Evolutionary conservation across 176 grass and related monocot genomes (phyloP).

Genomic region (Canna indica): DNA sequence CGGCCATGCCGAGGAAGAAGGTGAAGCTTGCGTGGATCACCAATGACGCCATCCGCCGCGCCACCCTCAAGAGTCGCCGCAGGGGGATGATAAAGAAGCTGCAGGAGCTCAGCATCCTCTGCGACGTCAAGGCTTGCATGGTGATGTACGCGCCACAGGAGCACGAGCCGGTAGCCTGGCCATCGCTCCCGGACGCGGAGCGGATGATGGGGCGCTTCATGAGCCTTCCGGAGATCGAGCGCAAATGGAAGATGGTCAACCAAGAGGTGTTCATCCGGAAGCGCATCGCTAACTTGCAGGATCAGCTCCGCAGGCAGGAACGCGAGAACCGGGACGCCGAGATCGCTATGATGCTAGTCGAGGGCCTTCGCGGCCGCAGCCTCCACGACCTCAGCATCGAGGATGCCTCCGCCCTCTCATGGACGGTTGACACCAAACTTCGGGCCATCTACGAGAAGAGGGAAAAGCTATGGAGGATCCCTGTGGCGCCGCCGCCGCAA

Average conservation of each 20-base stretch:
- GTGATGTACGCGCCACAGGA: background rate
- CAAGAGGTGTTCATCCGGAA: constrained; percentile 26
- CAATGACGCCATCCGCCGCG: background rate
- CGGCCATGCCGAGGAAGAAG: background rate
- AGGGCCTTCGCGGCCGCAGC: constrained; percentile 17
- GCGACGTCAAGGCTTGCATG: constrained; percentile 3
- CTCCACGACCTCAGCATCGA: constrained; percentile 9
- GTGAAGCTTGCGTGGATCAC: constrained; percentile 1
- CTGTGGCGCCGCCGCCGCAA: too few species aligned
- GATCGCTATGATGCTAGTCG: constrained; percentile 15
- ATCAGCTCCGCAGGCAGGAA: constrained; percentile 29
- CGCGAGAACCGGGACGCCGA: constrained; percentile 27
- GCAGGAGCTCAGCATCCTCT: constrained; percentile 3
- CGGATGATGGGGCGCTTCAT: constrained; percentile 14
- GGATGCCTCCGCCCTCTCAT: constrained; percentile 19
- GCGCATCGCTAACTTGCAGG: constrained; percentile 24
- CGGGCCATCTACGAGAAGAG: constrained; percentile 6
- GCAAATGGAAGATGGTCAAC: constrained; percentile 36
- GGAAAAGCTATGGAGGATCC: background rate
- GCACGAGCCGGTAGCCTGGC: constrained; percentile 27
- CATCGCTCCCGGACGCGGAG: background rate
- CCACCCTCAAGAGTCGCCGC: background rate
- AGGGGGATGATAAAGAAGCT: constrained; percentile 16
- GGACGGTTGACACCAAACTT: constrained; percentile 24
- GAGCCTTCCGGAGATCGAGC: constrained; percentile 36